phyloP scores from a whole-genome alignment of 345 rosid genomes.

The Gossypium raimondii region DNA sequence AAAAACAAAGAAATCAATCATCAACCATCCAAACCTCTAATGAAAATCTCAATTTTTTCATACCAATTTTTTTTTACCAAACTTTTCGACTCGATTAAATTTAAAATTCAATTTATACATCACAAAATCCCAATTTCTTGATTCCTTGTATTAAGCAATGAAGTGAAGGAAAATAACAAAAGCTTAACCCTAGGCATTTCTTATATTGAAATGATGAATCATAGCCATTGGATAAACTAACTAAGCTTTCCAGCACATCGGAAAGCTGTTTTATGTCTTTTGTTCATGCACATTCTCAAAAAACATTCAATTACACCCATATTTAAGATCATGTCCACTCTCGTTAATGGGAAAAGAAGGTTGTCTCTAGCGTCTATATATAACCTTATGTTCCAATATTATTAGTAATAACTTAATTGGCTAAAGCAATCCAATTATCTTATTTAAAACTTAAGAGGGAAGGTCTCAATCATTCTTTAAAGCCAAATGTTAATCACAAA shows the following conservation, averaged over 20 bases:
- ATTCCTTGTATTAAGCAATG: too few species aligned
- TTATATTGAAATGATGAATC: neutral
- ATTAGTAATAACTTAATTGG: neutral
- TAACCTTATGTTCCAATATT: neutral
- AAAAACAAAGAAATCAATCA: neutral
- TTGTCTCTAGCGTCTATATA: slow-evolving; percentile 1
- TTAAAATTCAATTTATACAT: too few species aligned
- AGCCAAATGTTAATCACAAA: slow-evolving; percentile 19
- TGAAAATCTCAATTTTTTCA: neutral
- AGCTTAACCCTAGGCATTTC: neutral
- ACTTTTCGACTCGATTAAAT: too few species aligned
- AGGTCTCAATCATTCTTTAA: slow-evolving; percentile 18
- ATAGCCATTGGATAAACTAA: too few species aligned
- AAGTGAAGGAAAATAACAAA: too few species aligned
- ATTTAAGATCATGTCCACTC: neutral
- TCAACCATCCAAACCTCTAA: neutral
- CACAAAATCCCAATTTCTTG: too few species aligned
- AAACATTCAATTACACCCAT: neutral
- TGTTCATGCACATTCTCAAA: too few species aligned
- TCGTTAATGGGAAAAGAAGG: slow-evolving; percentile 9
- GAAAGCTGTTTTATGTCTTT: neutral
- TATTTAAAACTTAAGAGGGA: neutral
- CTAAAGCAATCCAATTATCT: neutral
- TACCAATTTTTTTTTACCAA: too few species aligned
- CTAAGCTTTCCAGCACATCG: neutral